Evolutionary conservation across 768 basidiomycete species (phyloP).

Genomic region (Leccinellum rugosiceps): DNA sequence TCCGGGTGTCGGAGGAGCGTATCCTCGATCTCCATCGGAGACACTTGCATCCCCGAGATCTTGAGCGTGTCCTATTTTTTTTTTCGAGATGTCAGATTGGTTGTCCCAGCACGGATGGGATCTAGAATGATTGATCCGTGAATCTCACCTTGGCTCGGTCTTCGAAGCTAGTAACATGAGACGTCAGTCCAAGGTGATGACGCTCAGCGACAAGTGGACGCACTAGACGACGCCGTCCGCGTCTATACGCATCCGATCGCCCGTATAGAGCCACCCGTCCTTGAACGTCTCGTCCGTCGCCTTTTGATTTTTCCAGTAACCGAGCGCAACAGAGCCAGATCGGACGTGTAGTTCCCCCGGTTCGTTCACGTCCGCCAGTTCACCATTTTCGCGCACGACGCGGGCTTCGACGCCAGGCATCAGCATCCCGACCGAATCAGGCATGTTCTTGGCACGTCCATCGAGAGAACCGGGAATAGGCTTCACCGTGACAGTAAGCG

Average conservation of each 20-base stretch:
- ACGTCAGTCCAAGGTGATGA: not conserved
- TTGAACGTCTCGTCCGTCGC: conserved; percentile 64
- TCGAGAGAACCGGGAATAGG: conserved; percentile 45
- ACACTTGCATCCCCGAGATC: conserved; percentile 76
- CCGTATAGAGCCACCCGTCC: conserved; percentile 73
- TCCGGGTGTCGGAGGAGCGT: conserved; percentile 60
- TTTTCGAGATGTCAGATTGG: not conserved
- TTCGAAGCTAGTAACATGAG: conserved; percentile 48
- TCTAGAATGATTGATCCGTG: not conserved
- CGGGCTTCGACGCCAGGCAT: conserved; percentile 63
- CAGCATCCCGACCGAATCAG: conserved; percentile 55
- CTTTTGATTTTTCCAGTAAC: conserved; percentile 71
- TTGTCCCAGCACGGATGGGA: not conserved
- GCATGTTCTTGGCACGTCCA: conserved; percentile 38
- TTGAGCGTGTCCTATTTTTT: conserved; percentile 69
- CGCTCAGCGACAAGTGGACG: conserved; percentile 18
- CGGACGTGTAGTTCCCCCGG: conserved; percentile 64
- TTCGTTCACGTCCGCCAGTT: conserved; percentile 52
- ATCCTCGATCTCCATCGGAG: conserved; percentile 75
- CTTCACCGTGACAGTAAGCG: conserved; percentile 46
- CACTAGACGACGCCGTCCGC: conserved; percentile 64
- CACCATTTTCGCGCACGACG: conserved; percentile 57
- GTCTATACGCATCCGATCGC: conserved; percentile 65
- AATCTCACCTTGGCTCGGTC: conserved; percentile 67
- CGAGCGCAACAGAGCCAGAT: conserved; percentile 53